Conservation (phyloP, 2,329 filamentous ascomycete species). For the Aspergillus sojae region DNA sequence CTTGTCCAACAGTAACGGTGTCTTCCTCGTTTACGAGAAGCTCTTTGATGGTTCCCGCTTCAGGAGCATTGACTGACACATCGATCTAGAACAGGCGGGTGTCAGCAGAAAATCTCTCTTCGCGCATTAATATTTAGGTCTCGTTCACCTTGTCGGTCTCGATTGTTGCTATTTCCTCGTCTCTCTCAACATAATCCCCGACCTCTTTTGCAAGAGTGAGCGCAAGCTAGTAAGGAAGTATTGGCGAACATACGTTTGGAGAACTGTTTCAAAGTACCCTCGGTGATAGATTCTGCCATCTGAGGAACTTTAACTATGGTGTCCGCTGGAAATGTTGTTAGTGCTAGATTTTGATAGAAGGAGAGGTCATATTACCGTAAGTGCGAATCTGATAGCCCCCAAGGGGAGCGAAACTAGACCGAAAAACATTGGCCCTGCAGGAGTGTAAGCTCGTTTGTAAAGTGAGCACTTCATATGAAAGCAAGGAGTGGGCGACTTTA, state of each 20-base stretch:
- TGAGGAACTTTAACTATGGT: slow-evolving; percentile 89
- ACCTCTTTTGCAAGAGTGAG: slow-evolving; percentile 58
- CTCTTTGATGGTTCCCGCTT: slow-evolving; percentile 88
- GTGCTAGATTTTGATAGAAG: slow-evolving; percentile 1
- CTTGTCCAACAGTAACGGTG: slow-evolving; percentile 91
- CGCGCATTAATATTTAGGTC: no score
- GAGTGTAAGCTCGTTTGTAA: slow-evolving; percentile 2
- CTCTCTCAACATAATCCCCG: slow-evolving; percentile 90
- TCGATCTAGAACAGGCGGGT: slow-evolving; percentile 69
- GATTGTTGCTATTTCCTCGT: slow-evolving; percentile 98
- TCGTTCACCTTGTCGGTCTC: slow-evolving; percentile 89
- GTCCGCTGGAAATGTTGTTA: slow-evolving; percentile 61
- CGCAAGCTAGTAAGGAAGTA: not conserved
- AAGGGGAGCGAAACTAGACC: slow-evolving; percentile 24
- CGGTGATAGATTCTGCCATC: slow-evolving; percentile 98
- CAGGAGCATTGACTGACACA: slow-evolving; percentile 91
- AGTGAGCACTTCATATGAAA: not conserved
- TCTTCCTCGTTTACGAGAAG: slow-evolving; percentile 91
- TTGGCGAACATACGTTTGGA: slow-evolving; percentile 64
- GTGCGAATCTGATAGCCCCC: slow-evolving; percentile 37
- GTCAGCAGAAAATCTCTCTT: not conserved
- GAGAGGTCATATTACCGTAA: slow-evolving; percentile 33
- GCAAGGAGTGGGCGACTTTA: slow-evolving; percentile 18
- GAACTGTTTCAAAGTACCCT: slow-evolving; percentile 95
- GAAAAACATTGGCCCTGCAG: slow-evolving; percentile 29